Evolutionary conservation across 2,329 filamentous ascomycete genomes (phyloP), one percentile per base, ranked within the genome.

Genomic region (Penicillium brasilianum): DNA sequence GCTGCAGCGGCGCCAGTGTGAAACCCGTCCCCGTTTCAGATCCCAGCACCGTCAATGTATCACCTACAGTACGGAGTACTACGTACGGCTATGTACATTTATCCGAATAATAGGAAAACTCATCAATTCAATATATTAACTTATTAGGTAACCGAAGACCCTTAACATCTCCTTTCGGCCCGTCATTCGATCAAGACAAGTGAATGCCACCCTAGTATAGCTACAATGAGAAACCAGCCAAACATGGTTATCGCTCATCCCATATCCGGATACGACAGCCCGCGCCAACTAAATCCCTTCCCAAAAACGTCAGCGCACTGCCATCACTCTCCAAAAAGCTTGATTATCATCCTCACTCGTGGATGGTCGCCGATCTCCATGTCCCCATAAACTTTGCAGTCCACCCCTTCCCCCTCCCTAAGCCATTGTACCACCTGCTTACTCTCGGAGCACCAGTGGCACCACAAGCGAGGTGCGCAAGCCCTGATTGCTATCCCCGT

Each of bases 191-290:
- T n/a, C n/a, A 25, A 48, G 22, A 44, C 20, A 44, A 9, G 6
- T 16, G 43, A 37, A 51, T 51, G 49, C 36, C 49, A 51, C 30
- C 49, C 49, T n/a, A n/a, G n/a, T n/a, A n/a, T n/a, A n/a, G n/a
- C n/a, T n/a, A n/a, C n/a, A n/a, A n/a, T n/a, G n/a, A 28, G 25
- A 28, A 28, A 6, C 3, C 25, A 28, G 10, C 22, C n/a, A n/a
- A 18, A 30, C 25, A 4, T n/a, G 44, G 44, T 30, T n/a, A 30
- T 30, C 44, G 3, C n/a, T 10, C 37, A 10, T 9, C 32, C 20
- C 18, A 13, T 10, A 5, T 11, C 44, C 22, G 22, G 3, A 46
- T 44, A 22, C 22, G 6, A 25, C 13, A 46, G 25, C 16, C 25
- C 46, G 9, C 32, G 46, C 48, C 28, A 34, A 34, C 48, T 20